Evolutionary conservation across 2,329 filamentous ascomycete genomes (phyloP), one percentile per base, ranked within the genome.

Genomic region (Periglandula ipomoeae): DNA sequence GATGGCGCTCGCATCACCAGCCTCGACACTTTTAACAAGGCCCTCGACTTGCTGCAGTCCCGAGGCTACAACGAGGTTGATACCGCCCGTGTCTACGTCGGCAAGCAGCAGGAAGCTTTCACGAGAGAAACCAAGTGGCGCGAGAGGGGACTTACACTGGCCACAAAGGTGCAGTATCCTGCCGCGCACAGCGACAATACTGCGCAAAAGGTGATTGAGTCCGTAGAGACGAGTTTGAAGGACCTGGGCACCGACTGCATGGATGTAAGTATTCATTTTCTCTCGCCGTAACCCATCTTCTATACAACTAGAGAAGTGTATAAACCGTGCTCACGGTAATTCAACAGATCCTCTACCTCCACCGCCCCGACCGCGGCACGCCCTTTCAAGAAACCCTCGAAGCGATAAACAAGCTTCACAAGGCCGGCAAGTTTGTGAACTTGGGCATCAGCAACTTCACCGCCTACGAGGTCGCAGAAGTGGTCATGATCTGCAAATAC

Each of bases 371-470:
- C 59, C 78, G 84, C 10, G 78, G 73, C 1, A 77, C 84, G 1
- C 85, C 85, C 0, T 95, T 95, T 58, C 80, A 81, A 7, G 85
- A 93, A 65, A 93, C 89, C 0, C 74, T 95, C 17, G 78, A 82
- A 58, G 85, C 84, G 4, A 74, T 89, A 51, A 79, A 95, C 63
- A 81, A 89, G 66, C 70, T 95, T 46, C 87, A 95, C 72, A 87
- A 89, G 66, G 79, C 85, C 49, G 88, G 89, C 52, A 93, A 91
- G 63, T 95, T 96, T 60, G 81, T 88, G 19, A 77, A 79, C 46
- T 70, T 95, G 11, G 89, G 88, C 2, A 68, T 96, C 50, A 86
- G 81, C 58, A 95, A 95, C 69, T 95, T 83, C 63, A 87, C 89
- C 0, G 84, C 89, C 0, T 93, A 85, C 61, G 89, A 95, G 64